phyloP scores from a whole-genome alignment of 2,329 filamentous ascomycete genomes.

The Huntiella omanensis region DNA sequence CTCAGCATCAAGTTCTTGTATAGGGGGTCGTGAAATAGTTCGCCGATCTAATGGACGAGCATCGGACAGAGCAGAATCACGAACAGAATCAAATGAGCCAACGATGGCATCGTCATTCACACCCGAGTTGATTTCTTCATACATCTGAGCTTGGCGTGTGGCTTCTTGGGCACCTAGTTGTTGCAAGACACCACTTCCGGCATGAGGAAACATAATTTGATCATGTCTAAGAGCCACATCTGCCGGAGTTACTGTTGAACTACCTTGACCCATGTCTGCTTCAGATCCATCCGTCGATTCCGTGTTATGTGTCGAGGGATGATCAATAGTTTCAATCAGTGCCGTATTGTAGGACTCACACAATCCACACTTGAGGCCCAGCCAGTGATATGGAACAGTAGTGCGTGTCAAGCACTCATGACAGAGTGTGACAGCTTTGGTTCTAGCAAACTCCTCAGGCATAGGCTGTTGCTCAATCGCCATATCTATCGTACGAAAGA shows the following conservation, averaged over 20 bases:
- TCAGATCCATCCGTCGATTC: neutral
- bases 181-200: neutral
- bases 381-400: constrained; percentile 79
- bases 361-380: constrained; percentile 72
- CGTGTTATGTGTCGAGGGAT: neutral
- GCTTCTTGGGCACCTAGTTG: constrained; percentile 7
- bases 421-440: constrained; percentile 68
- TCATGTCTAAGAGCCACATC: neutral
- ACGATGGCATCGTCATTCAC: neutral
- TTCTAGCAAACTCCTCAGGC: constrained; percentile 65
- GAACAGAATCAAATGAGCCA: neutral
- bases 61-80: neutral
- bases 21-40: constrained; percentile 1
- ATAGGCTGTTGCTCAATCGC: constrained; percentile 82
- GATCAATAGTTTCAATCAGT: constrained; percentile 9
- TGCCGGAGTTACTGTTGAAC: neutral
- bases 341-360: constrained; percentile 54
- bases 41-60: neutral
- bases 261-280: neutral
- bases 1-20: constrained; percentile 10
- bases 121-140: neutral
- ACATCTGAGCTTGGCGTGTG: constrained; percentile 3
- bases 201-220: constrained; percentile 1
- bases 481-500: constrained; percentile 79
- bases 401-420: constrained; percentile 88